Base-by-base conservation (phyloP, 257 asterid genomes). In the Solanum medicagineum region DNA sequence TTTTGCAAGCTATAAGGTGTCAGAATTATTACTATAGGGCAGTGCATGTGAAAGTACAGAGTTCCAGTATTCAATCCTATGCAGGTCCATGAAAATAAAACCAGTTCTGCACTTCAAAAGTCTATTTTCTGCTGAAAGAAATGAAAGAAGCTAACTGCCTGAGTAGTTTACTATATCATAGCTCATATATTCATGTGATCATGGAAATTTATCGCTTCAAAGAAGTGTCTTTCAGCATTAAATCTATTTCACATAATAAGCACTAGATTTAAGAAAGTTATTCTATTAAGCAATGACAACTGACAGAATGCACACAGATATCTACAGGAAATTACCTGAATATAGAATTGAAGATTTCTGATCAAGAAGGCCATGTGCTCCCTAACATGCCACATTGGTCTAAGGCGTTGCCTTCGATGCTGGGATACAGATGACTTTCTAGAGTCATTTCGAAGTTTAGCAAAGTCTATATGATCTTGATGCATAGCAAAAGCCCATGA, bases 331-430 rank as follows among this genome's bases (percentile, higher is more conserved):
- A 26, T 87, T 88, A 93, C 99, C 99, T 95, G 99, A 85, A 97
- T 94, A 88, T 97, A 95, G 83, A 95, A 95, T 85, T 97, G 98
- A 91, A 97, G 94, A 90, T 97, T 97, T 87, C 98, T 92, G 83
- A 97, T 95, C 90, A 97, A 90, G 92, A 95, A 97, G 87, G 99
- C 99, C 99, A 95, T 97, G 81, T 95, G 98, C 88, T 97, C 99
- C 92, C 99, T 92, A 86, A 94, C 90, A 85, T 93, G 97, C 99
- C 99, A 97, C 99, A 95, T 92, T 68, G 98, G 97, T 87, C 92
- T 93, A 90, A 91, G 92, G 59, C 89, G 93, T 65, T 94, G 98
- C 56, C 95, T 92, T 69, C 92, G 93, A 91, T 91, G 98, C 84
- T 92, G 97, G 70, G 96, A 89, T 85, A 85, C 85, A 74, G 92